Percentiles rank a stretch among this genome's conserved stretches.
Evolutionary conservation across 2,329 filamentous ascomycete genomes (phyloP).

Genomic region (Fusarium sp.): DNA sequence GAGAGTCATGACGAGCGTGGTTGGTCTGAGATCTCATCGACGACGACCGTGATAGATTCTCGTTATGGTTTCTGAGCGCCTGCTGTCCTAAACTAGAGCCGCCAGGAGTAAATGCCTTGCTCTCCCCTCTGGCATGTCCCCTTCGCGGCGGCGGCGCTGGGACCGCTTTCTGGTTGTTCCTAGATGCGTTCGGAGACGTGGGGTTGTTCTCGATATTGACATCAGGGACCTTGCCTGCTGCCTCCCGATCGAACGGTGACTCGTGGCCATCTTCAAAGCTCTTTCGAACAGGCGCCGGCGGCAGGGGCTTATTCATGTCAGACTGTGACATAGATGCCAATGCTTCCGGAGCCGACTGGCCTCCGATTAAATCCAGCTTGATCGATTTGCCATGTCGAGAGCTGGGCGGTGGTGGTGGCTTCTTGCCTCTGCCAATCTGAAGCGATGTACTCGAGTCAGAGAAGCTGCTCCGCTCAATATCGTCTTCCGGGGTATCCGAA

Average conservation of each 20-base stretch:
- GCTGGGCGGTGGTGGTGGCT: constrained; percentile 76
- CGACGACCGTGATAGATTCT: constrained; percentile 59
- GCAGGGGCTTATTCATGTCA: constrained; percentile 64
- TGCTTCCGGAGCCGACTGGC: constrained; percentile 40
- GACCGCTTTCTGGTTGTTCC: constrained; percentile 54
- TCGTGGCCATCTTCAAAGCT: constrained; percentile 60
- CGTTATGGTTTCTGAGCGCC: constrained; percentile 36
- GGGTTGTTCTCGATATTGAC: constrained; percentile 45
- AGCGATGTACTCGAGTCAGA: constrained; percentile 45
- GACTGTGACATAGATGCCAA: constrained; percentile 32
- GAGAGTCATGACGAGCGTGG: constrained; percentile 54
- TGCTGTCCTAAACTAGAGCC: constrained; percentile 23
- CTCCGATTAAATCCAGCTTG: constrained; percentile 55
- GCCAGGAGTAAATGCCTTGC: constrained; percentile 45
- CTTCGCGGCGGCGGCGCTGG: constrained; percentile 64
- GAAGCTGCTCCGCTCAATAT: constrained; percentile 30
- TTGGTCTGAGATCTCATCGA: constrained; percentile 60
- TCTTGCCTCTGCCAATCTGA: constrained; percentile 57
- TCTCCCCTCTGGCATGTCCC: constrained; percentile 59
- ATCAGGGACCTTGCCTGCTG: constrained; percentile 63
- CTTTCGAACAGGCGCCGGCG: constrained; percentile 61
- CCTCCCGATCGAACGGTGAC: constrained; percentile 64
- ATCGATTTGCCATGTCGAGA: constrained; percentile 84
- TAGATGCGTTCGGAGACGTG: constrained; percentile 46
- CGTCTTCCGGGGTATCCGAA: constrained; percentile 38